Evolutionary conservation across 805 yeast genomes (phyloP).

Genomic region (Isabelozyma heimii): DNA sequence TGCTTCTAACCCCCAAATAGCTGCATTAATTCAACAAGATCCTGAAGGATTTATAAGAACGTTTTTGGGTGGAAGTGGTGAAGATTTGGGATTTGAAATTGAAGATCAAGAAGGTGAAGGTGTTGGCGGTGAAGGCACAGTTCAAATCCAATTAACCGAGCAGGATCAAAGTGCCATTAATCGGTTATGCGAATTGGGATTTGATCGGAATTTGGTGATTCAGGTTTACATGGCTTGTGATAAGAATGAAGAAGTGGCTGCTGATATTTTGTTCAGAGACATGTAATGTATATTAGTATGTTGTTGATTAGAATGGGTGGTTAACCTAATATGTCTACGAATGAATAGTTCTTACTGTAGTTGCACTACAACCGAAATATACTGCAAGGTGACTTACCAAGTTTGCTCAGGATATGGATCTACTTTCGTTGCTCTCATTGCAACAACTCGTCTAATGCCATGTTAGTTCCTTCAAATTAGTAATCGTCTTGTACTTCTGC

Average conservation of each 20-base stretch:
- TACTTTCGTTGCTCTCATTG: too few relatives aligned
- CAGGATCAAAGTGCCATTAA: conserved; percentile 88
- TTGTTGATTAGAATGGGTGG: not conserved
- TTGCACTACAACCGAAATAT: too few relatives aligned
- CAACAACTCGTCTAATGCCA: too few relatives aligned
- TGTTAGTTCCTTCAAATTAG: not conserved
- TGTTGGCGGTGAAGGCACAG: conserved; percentile 32
- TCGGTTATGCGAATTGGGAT: conserved; percentile 89
- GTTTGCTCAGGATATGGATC: too few relatives aligned
- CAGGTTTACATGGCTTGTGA: conserved; percentile 98
- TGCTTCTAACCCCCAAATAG: conserved; percentile 79
- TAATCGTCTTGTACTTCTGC: conserved; percentile 17
- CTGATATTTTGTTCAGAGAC: conserved; percentile 75
- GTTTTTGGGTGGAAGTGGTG: conserved; percentile 60
- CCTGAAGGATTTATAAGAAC: conserved; percentile 87
- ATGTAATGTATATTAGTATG: conserved; percentile 20
- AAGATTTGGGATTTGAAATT: conserved; percentile 41
- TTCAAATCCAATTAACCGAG: conserved; percentile 63
- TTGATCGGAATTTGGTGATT: conserved; percentile 80
- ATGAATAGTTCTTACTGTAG: too few relatives aligned
- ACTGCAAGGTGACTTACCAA: too few relatives aligned
- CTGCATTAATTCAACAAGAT: conserved; percentile 72
- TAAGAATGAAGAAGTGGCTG: conserved; percentile 94
- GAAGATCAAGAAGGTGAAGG: conserved; percentile 36
- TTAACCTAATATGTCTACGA: too few relatives aligned